Evolutionary conservation across 306 rosid species (phyloP), one percentile per base, ranked within the genome.

Genomic region (Cyamopsis tetragonoloba): DNA sequence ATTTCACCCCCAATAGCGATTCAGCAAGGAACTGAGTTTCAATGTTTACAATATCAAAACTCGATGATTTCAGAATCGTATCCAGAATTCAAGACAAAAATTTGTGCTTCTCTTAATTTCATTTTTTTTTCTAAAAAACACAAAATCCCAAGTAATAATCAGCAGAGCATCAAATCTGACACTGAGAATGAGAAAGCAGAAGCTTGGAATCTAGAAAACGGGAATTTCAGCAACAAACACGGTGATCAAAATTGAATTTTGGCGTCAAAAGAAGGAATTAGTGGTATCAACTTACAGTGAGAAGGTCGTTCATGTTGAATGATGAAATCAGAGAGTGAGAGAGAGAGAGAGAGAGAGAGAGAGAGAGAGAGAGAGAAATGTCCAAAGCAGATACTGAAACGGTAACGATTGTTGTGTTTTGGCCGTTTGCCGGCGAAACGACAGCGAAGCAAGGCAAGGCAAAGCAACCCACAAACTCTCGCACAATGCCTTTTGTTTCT

Each of bases 261-360:
- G 27, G 13, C 5, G 31, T 35, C 18, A 53, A 18, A 62, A 77
- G 27, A 71, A 55, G 53, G 72, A 56, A 38, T 48, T 31, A 30
- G 22, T 66, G 68, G 47, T 27, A 58, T 44, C 13, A 49, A 76
- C 77, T 81, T 84, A 89, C 98, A 88, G 95, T 55, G 39, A 93
- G 96, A 41, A 89, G 86, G 74, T 93, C 96, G 86, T 93, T 93
- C 98, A 93, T 93, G 47, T 72, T 73, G 90, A 32, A 69, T 30
- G 50, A 78, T 39, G 43, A 68, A 68, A 71, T 42, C 30, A 61
- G 41, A 37, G 6, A 32, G 6, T 37, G 59, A 47, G 50, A 66
- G 62, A 39, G 42, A 18, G 72, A 42, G 28, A 24, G 26, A 39
- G 6, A 32, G 6, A 43, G 59, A 47, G 50, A 66, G 6, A 32